Evolutionary conservation across 2,329 filamentous ascomycete genomes (phyloP), one percentile per base, ranked within the genome.

Genomic region (Apiospora marii): DNA sequence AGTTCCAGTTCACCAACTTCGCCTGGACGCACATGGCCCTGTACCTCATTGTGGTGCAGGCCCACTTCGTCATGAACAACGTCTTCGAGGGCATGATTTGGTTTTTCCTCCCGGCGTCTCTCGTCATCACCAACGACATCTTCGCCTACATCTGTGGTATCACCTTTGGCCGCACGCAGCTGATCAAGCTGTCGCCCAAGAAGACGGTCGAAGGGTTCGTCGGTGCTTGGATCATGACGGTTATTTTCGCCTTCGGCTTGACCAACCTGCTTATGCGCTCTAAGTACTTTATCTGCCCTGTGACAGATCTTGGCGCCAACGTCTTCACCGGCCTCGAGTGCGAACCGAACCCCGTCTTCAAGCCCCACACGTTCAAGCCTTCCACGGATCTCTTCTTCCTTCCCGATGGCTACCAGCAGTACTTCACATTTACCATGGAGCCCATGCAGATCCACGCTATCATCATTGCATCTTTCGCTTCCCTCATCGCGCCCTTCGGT

Each of bases 1-100:
- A 93, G 82, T 98, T 99, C 85, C 96, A 99, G 84, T 99, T 99
- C 85, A 98, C 95, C 74, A 96, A 99, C 84, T 99, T 98, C 80
- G 96, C 95, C 71, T 99, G 96, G 96, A 98, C 96, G 19, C 96
- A 99, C 83, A 98, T 99, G 95, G 96, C 97, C 6, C 90, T 99
- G 27, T 98, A 97, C 86, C 88, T 99, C 79, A 98, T 99, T 79
- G 96, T 98, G 51, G 95, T 98, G 7, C 95, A 99, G 84, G 95
- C 96, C 19, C 96, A 99, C 83, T 99, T 99, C 83, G 94, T 98
- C 85, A 98, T 99, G 94, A 99, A 99, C 89, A 99, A 99, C 84
- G 93, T 99, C 76, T 97, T 99, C 78, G 96, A 99, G 85, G 96
- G 96, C 85, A 95, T 99, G 93, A 97, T 99, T 82, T 99, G 96